Evolutionary conservation across 2,329 filamentous ascomycete genomes (phyloP), one percentile per base, ranked within the genome.

Genomic region (Annulohypoxylon truncatum): DNA sequence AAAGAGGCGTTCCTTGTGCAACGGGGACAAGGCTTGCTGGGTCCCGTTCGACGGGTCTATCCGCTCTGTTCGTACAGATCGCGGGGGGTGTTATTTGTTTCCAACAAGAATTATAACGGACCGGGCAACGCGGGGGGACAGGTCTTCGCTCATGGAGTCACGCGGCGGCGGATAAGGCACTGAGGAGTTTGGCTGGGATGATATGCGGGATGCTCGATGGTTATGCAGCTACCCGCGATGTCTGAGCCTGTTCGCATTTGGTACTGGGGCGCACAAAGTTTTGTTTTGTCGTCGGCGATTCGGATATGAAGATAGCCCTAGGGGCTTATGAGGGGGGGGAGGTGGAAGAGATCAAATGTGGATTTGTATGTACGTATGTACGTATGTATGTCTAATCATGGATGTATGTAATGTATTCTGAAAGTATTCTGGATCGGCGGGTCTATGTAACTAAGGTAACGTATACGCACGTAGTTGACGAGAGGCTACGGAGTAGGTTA

Each of bases 101-200:
- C 64, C 69, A 72, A 68, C 56, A 74, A 67, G 64, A 56, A 70
- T 66, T 62, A 71, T 59, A 62, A 69, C 65, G 73, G 73, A 61
- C 69, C 64, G 72, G 67, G 73, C 72, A 71, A 71, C 68, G 70
- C 71, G 72, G 74, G 74, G 72, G 70, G 52, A 70, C 67, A 71
- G 69, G 69, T 67, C 67, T 67, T 53, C 61, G 65, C 70, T 76
- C 74, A 77, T 64, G 75, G 74, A 72, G 75, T 77, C 74, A 78
- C 76, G 74, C 76, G 76, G 64, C 76, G 75, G 65, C 76, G 76
- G 76, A 77, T 77, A 75, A 77, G 72, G 75, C 75, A 77, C 76
- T 76, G 74, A 70, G 76, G 74, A 52, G 75, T 76, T 66, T 77
- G 74, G 66, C 74, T 75, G 59, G 76, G 75, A 69, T 77, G 74